phyloP scores from a whole-genome alignment of 2,329 filamentous ascomycete genomes.

The Albifimbria verrucaria region DNA sequence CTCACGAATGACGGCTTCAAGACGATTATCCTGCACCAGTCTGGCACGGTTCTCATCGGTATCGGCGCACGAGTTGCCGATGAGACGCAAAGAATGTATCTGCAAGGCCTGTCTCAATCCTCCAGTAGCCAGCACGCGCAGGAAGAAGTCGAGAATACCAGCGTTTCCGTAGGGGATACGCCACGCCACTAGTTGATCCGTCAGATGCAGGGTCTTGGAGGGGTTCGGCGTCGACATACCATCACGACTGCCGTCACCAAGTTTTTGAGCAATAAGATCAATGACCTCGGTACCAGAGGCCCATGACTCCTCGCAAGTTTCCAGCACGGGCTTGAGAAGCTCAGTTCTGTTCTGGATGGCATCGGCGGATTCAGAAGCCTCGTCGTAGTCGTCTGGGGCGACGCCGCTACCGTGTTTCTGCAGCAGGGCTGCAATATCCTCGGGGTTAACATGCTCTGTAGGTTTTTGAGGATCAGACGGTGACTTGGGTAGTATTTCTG shows the following conservation, averaged over 20 bases:
- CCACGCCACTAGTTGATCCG: conserved; percentile 45
- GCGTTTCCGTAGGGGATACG: conserved; percentile 55
- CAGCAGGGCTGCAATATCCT: conserved; percentile 35
- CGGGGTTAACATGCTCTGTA: conserved; percentile 28
- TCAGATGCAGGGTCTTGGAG: neutral
- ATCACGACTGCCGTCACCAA: conserved; percentile 54
- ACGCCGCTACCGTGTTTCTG: conserved; percentile 26
- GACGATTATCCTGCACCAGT: conserved; percentile 46
- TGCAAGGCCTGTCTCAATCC: conserved; percentile 40
- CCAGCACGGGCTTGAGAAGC: conserved; percentile 35
- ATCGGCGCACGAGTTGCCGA: conserved; percentile 63
- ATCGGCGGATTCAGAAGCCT: conserved; percentile 18
- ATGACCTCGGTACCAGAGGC: conserved; percentile 37
- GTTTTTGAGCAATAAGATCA: conserved; percentile 44
- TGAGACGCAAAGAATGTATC: conserved; percentile 53
- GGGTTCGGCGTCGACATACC: conserved; percentile 36
- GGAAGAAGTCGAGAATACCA: conserved; percentile 54
- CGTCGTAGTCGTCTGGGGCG: conserved; percentile 19
- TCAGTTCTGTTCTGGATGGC: conserved; percentile 20
- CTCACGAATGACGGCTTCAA: conserved; percentile 46
- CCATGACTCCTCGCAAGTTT: conserved; percentile 36
- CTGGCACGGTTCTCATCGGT: conserved; percentile 59
- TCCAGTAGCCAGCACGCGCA: conserved; percentile 39
- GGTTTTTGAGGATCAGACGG: too few relatives aligned
- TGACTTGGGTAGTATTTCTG: too few relatives aligned